These are phyloP conservation scores for Amyloporia xantha DNA, from an alignment of 768 basidiomycete genomes.

Conservation along the genomic window DNA sequence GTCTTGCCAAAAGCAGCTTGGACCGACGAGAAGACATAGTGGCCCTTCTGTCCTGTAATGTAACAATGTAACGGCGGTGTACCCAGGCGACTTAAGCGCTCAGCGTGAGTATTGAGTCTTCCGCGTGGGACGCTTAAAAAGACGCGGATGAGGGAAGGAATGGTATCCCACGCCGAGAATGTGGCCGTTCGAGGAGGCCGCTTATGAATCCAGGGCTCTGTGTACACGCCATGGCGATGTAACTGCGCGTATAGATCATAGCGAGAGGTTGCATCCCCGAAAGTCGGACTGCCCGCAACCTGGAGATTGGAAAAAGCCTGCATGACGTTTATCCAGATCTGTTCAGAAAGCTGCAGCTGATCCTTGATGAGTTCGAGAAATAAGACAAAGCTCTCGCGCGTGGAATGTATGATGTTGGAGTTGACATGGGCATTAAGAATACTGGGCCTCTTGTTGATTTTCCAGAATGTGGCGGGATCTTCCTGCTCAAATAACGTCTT, in stretches of 20 bases:
- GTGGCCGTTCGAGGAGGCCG: conserved; percentile 2
- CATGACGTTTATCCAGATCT: conserved; percentile 41
- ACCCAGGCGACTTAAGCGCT: conserved; percentile 9
- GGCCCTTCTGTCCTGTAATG: conserved; percentile 16
- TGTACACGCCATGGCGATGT: conserved; percentile 34
- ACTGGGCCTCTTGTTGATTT: conserved; percentile 4
- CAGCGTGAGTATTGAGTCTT: conserved; percentile 13
- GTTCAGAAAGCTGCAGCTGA: conserved; percentile 20
- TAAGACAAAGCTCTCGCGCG: conserved; percentile 39
- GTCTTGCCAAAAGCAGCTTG: conserved; percentile 18
- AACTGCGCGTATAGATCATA: conserved; percentile 44
- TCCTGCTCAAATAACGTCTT: conserved; percentile 39
- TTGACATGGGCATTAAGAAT: conserved; percentile 10
- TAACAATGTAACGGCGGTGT: conserved; percentile 23
- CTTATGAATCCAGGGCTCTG: conserved; percentile 15
- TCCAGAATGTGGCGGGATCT: conserved; percentile 14
- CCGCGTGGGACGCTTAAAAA: conserved; percentile 31
- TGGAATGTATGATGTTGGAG: conserved; percentile 35
- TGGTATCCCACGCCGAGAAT: conserved; percentile 17
- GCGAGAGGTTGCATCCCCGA: conserved; percentile 27
- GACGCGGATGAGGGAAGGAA: conserved; percentile 34
- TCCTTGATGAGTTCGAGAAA: conserved; percentile 37
- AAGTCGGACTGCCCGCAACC: conserved; percentile 17
- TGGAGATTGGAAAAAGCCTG: conserved; percentile 24
- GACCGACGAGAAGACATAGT: conserved; percentile 24